A percentile compares a stretch with the other conserved stretches of the same genome.
Evolutionary conservation across 768 basidiomycete genomes (phyloP).

Genomic region (Boletus pseudo-olivaceus): DNA sequence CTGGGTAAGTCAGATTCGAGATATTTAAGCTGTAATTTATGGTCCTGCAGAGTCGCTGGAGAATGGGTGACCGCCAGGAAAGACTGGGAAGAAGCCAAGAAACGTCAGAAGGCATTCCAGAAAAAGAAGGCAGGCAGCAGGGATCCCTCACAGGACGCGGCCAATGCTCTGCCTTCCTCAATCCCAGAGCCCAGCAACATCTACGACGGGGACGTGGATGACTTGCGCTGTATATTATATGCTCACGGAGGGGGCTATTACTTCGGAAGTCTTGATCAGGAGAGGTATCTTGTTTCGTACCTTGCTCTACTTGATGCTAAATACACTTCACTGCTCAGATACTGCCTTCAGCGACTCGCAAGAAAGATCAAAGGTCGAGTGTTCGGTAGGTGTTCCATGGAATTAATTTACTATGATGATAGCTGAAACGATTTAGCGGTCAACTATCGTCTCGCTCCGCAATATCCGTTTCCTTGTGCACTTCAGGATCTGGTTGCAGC

Average conservation of each 20-base stretch:
- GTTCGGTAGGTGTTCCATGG: slow-evolving; percentile 50
- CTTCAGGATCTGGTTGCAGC: slow-evolving; percentile 87
- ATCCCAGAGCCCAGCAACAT: slow-evolving; percentile 31
- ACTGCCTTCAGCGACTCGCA: slow-evolving; percentile 78
- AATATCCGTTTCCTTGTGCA: slow-evolving; percentile 94
- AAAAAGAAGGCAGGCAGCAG: slow-evolving; percentile 24
- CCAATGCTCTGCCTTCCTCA: slow-evolving; percentile 17
- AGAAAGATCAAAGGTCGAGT: slow-evolving; percentile 92
- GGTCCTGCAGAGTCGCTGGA: slow-evolving; percentile 58
- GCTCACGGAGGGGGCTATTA: slow-evolving; percentile 84
- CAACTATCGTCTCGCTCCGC: slow-evolving; percentile 87
- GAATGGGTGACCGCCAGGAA: slow-evolving; percentile 88
- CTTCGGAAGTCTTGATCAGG: slow-evolving; percentile 77
- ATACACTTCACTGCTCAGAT: slow-evolving; percentile 35
- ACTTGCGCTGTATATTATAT: slow-evolving; percentile 81
- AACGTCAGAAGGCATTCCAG: slow-evolving; percentile 47
- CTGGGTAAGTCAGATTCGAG: slow-evolving; percentile 51
- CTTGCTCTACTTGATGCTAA: slow-evolving; percentile 7
- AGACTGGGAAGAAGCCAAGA: slow-evolving; percentile 72
- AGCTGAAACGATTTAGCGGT: slow-evolving; percentile 47
- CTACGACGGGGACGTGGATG: slow-evolving; percentile 73
- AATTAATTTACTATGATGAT: neutral
- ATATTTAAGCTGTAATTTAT: slow-evolving; percentile 13
- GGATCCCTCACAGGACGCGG: slow-evolving; percentile 11
- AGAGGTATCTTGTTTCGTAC: slow-evolving; percentile 41